Percentiles rank a stretch among this genome's conserved stretches.
phyloP scores from a whole-genome alignment of 306 rosid genomes.

The Carpinus fangiana region DNA sequence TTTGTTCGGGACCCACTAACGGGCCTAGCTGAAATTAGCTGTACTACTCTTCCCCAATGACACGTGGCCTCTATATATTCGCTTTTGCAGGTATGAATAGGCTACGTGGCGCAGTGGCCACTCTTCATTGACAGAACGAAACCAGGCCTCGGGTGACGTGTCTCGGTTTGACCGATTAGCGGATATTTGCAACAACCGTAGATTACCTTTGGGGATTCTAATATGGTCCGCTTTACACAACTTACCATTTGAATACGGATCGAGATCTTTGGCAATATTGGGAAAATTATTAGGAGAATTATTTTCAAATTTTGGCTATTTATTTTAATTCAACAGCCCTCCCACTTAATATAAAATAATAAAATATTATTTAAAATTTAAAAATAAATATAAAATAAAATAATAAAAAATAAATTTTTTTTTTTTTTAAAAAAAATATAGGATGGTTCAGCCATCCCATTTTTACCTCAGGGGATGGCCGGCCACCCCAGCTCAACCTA shows the following conservation, averaged over 20 bases:
- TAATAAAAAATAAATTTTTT: no score
- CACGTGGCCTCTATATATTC: conserved; percentile 28
- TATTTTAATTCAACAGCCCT: no score
- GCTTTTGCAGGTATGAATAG: fast-evolving
- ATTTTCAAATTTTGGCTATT: no score
- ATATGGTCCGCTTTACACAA: background rate
- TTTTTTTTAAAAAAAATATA: no score
- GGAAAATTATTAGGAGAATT: no score
- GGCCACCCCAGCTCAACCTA: no score
- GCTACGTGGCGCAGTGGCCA: conserved; percentile 30
- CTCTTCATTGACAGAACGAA: conserved; percentile 25
- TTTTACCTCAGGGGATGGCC: no score
- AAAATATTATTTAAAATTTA: no score
- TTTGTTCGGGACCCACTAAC: conserved; percentile 50
- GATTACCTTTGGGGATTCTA: background rate
- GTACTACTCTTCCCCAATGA: background rate
- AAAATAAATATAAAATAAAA: no score
- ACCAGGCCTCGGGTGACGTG: conserved; percentile 23
- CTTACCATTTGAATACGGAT: background rate
- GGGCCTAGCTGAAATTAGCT: conserved; percentile 40
- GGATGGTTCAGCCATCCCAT: no score
- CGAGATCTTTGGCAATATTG: no score
- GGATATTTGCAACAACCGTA: conserved; percentile 22
- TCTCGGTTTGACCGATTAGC: conserved; percentile 28
- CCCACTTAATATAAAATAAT: no score